phyloP scores from a whole-genome alignment of 2,329 filamentous ascomycete species.

The Periglandula ipomoeae region DNA sequence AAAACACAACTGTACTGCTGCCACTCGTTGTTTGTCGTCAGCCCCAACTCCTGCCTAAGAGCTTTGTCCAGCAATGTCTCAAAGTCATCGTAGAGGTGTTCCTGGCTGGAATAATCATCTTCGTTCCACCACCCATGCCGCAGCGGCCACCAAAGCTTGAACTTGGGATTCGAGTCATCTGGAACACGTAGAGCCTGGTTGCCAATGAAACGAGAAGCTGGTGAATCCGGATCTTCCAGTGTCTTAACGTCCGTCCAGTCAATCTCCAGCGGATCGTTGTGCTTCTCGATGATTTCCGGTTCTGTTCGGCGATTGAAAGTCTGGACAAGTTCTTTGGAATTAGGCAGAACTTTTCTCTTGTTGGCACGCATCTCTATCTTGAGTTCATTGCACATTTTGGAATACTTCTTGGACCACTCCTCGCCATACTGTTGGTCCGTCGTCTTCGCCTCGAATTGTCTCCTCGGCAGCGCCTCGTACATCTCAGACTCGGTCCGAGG shows the following conservation, averaged over 20 bases:
- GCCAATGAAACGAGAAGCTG: conserved; percentile 64
- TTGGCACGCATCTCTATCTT: conserved; percentile 86
- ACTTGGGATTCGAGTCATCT: conserved; percentile 79
- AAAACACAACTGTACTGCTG: conserved; percentile 93
- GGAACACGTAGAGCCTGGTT: conserved; percentile 77
- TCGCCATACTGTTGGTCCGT: conserved; percentile 80
- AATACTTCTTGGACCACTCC: conserved; percentile 67
- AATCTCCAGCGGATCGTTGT: conserved; percentile 88
- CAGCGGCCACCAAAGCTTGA: conserved; percentile 89
- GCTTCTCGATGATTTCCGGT: conserved; percentile 80
- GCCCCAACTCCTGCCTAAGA: conserved; percentile 72
- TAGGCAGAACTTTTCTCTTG: conserved; percentile 92
- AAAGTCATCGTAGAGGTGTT: conserved; percentile 77
- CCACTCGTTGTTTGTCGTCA: conserved; percentile 72
- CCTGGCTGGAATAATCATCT: conserved; percentile 71
- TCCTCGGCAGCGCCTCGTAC: conserved; percentile 65
- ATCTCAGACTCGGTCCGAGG: conserved; percentile 75
- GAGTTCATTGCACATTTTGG: conserved; percentile 74
- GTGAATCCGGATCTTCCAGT: conserved; percentile 54
- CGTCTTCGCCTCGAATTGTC: conserved; percentile 52
- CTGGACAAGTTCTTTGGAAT: conserved; percentile 89
- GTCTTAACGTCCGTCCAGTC: conserved; percentile 83
- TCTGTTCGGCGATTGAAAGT: conserved; percentile 85
- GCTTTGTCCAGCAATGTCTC: conserved; percentile 80
- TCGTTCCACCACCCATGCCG: conserved; percentile 84